These are phyloP conservation scores for Pseudozyma tsukubaensis DNA, from an alignment of 1,284 basidiomycete genomes.

Conservation along the genomic window DNA sequence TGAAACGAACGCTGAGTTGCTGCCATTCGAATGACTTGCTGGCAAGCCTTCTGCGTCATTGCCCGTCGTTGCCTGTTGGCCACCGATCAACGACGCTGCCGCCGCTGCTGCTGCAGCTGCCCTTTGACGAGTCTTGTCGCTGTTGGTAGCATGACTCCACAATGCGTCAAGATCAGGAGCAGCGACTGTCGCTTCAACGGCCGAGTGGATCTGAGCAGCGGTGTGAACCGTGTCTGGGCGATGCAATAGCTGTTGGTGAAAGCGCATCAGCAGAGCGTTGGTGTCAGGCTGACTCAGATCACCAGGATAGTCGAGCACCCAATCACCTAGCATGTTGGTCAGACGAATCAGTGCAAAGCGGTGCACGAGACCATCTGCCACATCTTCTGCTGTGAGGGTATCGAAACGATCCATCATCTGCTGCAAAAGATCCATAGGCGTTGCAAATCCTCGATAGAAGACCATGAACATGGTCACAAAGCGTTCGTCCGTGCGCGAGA, in stretches of 20 bases:
- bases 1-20: constrained; percentile 9
- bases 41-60: constrained; percentile 8
- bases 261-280: constrained; percentile 43
- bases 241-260: constrained; percentile 47
- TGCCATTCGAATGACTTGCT: constrained; percentile 26
- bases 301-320: constrained; percentile 64
- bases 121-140: constrained; percentile 35
- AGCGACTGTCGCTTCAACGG: constrained; percentile 42
- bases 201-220: constrained; percentile 39
- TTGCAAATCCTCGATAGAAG: constrained; percentile 62
- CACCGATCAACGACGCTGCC: not conserved
- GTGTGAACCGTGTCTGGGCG: constrained; percentile 54
- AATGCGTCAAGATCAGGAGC: constrained; percentile 57
- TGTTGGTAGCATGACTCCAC: constrained; percentile 59
- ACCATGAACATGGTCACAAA: constrained; percentile 64
- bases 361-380: constrained; percentile 51
- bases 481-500: constrained; percentile 56
- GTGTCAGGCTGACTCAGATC: constrained; percentile 59
- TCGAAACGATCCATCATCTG: constrained; percentile 59
- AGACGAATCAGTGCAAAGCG: constrained; percentile 59
- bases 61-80: not conserved
- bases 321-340: constrained; percentile 59
- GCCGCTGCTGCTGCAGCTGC: constrained; percentile 4
- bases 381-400: constrained; percentile 47
- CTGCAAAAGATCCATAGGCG: constrained; percentile 55